Base-by-base conservation (phyloP, 2,329 filamentous ascomycete species). In the Orbilia ellipsospora region DNA sequence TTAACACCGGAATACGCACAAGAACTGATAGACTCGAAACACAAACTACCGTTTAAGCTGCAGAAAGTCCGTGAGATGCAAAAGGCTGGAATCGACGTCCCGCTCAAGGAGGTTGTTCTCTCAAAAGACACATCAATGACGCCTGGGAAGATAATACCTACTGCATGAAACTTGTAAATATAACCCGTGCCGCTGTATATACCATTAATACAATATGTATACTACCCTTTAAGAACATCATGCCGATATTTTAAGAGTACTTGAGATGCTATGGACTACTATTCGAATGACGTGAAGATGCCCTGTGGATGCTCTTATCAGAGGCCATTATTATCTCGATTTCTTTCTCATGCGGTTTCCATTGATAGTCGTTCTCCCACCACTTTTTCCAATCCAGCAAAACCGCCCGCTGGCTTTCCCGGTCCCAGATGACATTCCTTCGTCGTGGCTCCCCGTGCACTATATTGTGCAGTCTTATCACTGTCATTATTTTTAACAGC, bases 1-100 rank as follows among this genome's bases (percentile, higher is more conserved):
- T 84, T 99, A 65, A 88, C 87, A 44, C 86, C 93, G 73, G 93
- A 93, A 7, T 83, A 96, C 28, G 83, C 94, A 80, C 92, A 94
- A 79, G 90, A 91, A 50, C 84, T 99, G 81, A 73, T 77, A 10
- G 64, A 70, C 23, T 77, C 75, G 56, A 80, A 80, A 65, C 66
- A 68, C 13, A 77, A 77, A 48, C 66, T 79, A 51, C 77, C 78
- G 12, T 68, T 65, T 7, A 77, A 77, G 56, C 95, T 93, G 85
- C 88, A 89, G 80, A 92, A 94, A 57, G 88, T 93, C 83, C 88
- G 89, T 81, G 86, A 88, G 80, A 82, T 92, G 77, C 86, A 88
- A 40, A 84, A 86, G 0, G 82, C 84, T 10, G 62, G 63, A 26
- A 77, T 67, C 15, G 60, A 74, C 4, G 70, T 74, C 36, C 70